Base-by-base conservation (phyloP, 225 moss, liverwort and hornwort genomes). In the Ulota crispa region DNA sequence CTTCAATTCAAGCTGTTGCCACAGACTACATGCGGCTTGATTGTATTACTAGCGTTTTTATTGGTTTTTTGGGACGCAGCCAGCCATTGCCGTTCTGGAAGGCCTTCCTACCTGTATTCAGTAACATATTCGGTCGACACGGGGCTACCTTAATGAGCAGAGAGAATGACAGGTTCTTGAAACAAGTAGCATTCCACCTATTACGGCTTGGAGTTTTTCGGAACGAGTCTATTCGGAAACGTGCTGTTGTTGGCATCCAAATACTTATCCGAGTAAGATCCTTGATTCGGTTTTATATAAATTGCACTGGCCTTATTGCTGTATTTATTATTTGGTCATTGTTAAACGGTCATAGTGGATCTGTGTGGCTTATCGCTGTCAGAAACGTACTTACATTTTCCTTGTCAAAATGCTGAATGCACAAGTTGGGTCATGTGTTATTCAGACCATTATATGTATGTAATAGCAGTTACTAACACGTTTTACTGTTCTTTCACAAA, bases 81-180 rank as follows among this genome's bases (percentile, higher is more conserved):
- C 97, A 97, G 83, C 92, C 95, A 24, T 85, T 97, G 15, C 86
- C 83, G 36, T 97, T 97, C 54, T 97, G 97, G 97, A 97, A 97
- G 87, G 92, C 95, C 42, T 97, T 97, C 60, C 81, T 97, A 68
- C 97, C 97, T 79, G 93, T 95, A 20, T 94, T 97, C 65, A 89
- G 86, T 73, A 93, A 89, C 82, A 78, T 95, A 64, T 95, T 97
- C 68, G 83, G 86, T 87, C 85, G 83, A 45, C 95, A 93, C 77
- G 97, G 97, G 70, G 86, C 94, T 59, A 88, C 89, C 45, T 88
- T 97, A 80, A 97, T 97, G 97, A 93, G 97, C 76, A 92, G 93
- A 19, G 97, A 97, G 81, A 97, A 97, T 85, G 97, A 97, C 80
- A 95, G 94, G 54, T 97, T 97, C 76, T 86, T 97, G 81, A 97